A percentile compares a stretch with the other conserved stretches of the same genome.
These are phyloP conservation scores for Colletotrichum melonis DNA, from an alignment of 2,329 filamentous ascomycete species.

Conservation along the genomic window DNA sequence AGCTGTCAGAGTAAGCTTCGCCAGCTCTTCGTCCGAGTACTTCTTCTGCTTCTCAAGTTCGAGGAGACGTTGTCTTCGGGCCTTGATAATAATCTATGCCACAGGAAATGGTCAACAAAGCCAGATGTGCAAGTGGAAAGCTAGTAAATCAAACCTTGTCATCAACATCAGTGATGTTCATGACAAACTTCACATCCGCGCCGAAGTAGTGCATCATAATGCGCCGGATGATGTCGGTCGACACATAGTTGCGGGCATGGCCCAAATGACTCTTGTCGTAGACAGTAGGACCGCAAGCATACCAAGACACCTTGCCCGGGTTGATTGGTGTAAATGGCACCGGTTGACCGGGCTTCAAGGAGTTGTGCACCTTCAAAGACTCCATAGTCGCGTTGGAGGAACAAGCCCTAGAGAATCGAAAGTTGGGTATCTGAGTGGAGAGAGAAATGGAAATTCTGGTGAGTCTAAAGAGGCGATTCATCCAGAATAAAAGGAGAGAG, in stretches of 20 bases:
- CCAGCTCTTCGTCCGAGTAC: constrained; percentile 58
- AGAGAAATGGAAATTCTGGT: constrained; percentile 42
- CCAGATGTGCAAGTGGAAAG: rapidly evolving
- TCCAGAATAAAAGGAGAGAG: constrained; percentile 38
- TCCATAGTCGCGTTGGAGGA: constrained; percentile 57
- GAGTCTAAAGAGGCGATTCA: constrained; percentile 46
- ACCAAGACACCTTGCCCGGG: constrained; percentile 81
- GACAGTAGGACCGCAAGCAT: constrained; percentile 88
- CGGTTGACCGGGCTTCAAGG: constrained; percentile 77
- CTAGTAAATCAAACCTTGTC: constrained; percentile 65
- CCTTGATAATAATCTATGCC: constrained; percentile 66
- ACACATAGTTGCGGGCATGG: constrained; percentile 91
- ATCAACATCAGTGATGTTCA: constrained; percentile 92
- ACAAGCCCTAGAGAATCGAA: constrained; percentile 46
- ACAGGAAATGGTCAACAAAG: neutral
- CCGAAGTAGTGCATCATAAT: constrained; percentile 87
- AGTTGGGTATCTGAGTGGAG: constrained; percentile 40
- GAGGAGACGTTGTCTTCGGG: constrained; percentile 83
- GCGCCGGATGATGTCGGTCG: constrained; percentile 87
- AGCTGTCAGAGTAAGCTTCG: constrained; percentile 61
- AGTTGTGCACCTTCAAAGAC: constrained; percentile 82
- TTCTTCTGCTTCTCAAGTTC: constrained; percentile 81
- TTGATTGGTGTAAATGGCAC: constrained; percentile 81
- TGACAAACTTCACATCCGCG: constrained; percentile 86
- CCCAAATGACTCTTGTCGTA: constrained; percentile 86